Percentiles rank a stretch among this genome's conserved stretches.
phyloP scores from a whole-genome alignment of 2,329 filamentous ascomycete genomes.

The Fusarium burgessii region DNA sequence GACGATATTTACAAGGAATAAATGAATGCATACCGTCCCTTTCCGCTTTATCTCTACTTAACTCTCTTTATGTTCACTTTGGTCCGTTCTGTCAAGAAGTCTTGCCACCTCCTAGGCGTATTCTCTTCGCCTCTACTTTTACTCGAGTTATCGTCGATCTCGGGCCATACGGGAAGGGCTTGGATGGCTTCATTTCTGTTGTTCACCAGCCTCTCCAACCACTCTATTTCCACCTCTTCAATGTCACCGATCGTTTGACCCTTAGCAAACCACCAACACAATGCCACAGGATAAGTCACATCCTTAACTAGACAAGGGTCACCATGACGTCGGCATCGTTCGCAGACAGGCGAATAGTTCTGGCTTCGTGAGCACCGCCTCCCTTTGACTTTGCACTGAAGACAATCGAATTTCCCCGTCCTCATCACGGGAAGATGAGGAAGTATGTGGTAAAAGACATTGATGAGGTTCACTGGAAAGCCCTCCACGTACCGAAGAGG shows the following conservation, averaged over 20 bases:
- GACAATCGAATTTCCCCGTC: slow-evolving; percentile 28
- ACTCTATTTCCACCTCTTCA: background rate
- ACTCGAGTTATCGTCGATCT: slow-evolving; percentile 8
- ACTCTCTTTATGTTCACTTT: background rate
- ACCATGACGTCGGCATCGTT: slow-evolving; percentile 43
- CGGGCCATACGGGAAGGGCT: slow-evolving; percentile 34
- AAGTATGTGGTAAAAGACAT: slow-evolving; percentile 29
- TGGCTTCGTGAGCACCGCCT: slow-evolving; percentile 44
- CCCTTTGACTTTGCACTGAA: slow-evolving; percentile 40
- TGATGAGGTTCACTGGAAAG: slow-evolving; percentile 38
- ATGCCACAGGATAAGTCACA: slow-evolving; percentile 64
- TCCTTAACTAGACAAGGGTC: slow-evolving; percentile 52
- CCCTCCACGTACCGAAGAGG: slow-evolving; percentile 48
- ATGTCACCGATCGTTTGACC: background rate
- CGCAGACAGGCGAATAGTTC: slow-evolving; percentile 18
- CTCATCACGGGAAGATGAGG: background rate
- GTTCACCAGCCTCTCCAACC: slow-evolving; percentile 10
- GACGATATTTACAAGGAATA: slow-evolving; percentile 2
- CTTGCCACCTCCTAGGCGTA: slow-evolving; percentile 24
- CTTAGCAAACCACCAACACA: slow-evolving; percentile 8
- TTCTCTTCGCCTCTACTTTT: slow-evolving; percentile 7
- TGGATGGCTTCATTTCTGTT: background rate
- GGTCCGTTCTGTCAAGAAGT: slow-evolving; percentile 19
- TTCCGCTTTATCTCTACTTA: background rate
- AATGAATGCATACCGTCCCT: background rate